A percentile compares a stretch with the other conserved stretches of the same genome.
Conservation (phyloP, 441 rosid genomes). For the Aquilaria agallochum region DNA sequence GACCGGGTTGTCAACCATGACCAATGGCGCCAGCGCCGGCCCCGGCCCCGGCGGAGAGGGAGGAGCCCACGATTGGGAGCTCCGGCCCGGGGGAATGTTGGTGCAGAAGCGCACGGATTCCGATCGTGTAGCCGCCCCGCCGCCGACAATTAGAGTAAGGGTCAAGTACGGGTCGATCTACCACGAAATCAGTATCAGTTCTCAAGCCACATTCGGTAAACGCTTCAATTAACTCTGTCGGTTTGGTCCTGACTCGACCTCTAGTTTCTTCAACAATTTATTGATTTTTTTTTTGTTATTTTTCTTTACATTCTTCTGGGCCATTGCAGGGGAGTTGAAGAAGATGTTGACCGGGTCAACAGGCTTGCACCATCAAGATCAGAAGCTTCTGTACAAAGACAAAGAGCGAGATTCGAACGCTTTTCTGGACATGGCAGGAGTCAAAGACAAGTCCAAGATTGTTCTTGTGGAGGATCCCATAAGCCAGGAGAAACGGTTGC, state of each 20-base stretch:
- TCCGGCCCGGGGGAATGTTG: constrained; percentile 96
- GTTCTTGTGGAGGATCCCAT: constrained; percentile 81
- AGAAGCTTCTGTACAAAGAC: constrained; percentile 80
- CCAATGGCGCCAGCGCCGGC: constrained; percentile 31
- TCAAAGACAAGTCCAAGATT: constrained; percentile 87
- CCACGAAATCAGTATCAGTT: constrained; percentile 74
- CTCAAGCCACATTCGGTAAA: constrained; percentile 92
- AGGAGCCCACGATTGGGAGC: constrained; percentile 74
- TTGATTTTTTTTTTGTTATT: background rate
- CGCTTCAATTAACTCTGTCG: background rate
- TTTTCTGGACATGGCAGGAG: constrained; percentile 82
- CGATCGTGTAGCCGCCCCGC: constrained; percentile 58
- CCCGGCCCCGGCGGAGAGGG: constrained; percentile 34
- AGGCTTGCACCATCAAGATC: constrained; percentile 88
- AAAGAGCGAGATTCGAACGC: constrained; percentile 91
- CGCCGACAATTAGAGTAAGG: constrained; percentile 85
- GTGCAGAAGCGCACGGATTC: constrained; percentile 88
- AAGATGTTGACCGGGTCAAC: constrained; percentile 85
- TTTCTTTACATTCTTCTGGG: background rate
- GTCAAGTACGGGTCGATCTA: constrained; percentile 78
- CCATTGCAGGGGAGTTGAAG: constrained; percentile 83
- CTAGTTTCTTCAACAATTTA: background rate
- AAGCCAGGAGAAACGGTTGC: constrained; percentile 77
- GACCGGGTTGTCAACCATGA: constrained; percentile 35
- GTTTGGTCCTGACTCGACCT: background rate